Evolutionary conservation across 768 basidiomycete species (phyloP).

Genomic region (Ramaria sp.): DNA sequence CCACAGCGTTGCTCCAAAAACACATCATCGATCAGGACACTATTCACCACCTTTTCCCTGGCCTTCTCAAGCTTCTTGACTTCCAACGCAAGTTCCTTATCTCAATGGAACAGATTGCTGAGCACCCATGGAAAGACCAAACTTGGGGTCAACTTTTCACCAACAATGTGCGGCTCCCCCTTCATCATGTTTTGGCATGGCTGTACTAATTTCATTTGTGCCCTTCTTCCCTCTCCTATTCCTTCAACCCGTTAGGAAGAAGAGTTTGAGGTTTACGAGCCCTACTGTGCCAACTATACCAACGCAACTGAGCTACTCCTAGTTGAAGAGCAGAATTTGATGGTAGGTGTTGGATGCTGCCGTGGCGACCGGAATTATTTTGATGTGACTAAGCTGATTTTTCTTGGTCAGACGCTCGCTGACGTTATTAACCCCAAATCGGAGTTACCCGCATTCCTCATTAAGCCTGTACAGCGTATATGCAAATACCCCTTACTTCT

Average conservation of each 20-base stretch:
- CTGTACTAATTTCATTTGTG: conserved; percentile 15
- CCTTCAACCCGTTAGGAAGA: conserved; percentile 68
- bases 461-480: conserved; percentile 96
- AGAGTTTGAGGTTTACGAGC: conserved; percentile 92
- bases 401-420: conserved; percentile 51
- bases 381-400: conserved; percentile 15
- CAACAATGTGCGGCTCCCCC: conserved; percentile 59
- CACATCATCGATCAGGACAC: conserved; percentile 90
- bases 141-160: conserved; percentile 82
- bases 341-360: conserved; percentile 50
- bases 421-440: conserved; percentile 82
- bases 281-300: conserved; percentile 93
- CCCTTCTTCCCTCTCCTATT: conserved; percentile 4
- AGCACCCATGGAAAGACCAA: conserved; percentile 73
- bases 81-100: conserved; percentile 94
- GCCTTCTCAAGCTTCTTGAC: conserved; percentile 88
- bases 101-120: conserved; percentile 76
- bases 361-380: conserved; percentile 2
- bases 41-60: conserved; percentile 91
- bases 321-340: conserved; percentile 74
- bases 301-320: conserved; percentile 79
- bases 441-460: conserved; percentile 92
- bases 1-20: conserved; percentile 69
- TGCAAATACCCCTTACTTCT: conserved; percentile 97
- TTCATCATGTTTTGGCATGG: conserved; percentile 19